These are phyloP conservation scores for Hanseniaspora lachancei DNA, from an alignment of 805 yeast species.

Conservation along the genomic window DNA sequence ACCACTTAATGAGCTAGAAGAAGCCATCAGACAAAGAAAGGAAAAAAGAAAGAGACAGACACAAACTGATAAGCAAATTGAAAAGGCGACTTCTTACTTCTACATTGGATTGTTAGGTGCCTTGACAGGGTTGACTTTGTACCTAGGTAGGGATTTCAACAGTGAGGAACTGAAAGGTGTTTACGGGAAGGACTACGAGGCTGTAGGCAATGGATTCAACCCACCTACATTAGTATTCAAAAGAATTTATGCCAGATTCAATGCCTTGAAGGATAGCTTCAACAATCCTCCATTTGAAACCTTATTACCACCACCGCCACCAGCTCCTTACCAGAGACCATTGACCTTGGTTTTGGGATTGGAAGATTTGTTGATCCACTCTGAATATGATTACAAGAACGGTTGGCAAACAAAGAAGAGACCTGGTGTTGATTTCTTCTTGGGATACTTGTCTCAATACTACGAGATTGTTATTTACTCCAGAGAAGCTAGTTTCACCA, in stretches of 20 bases:
- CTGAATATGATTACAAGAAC: conserved; percentile 78
- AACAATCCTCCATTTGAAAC: conserved; percentile 90
- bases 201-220: conserved; percentile 40
- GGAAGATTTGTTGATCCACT: conserved; percentile 82
- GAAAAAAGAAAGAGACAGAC: conserved; percentile 48
- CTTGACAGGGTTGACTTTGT: conserved; percentile 44
- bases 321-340: conserved; percentile 86
- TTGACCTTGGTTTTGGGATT: conserved; percentile 75
- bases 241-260: conserved; percentile 58
- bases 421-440: conserved; percentile 93
- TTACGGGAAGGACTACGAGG: conserved; percentile 30
- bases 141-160: conserved; percentile 77
- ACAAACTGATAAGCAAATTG: conserved; percentile 69
- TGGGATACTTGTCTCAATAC: conserved; percentile 87
- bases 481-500: conserved; percentile 70
- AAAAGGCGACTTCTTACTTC: conserved; percentile 62
- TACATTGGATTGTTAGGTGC: conserved; percentile 42
- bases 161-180: conserved; percentile 37
- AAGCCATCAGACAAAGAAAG: conserved; percentile 17
- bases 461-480: conserved; percentile 90
- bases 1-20: conserved; percentile 15
- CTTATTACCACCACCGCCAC: conserved; percentile 80
- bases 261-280: conserved; percentile 66
- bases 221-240: conserved; percentile 50
- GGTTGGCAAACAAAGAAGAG: conserved; percentile 99